Evolutionary conservation across 306 rosid genomes (phyloP).

Genomic region (Casuarina cunninghamiana): DNA sequence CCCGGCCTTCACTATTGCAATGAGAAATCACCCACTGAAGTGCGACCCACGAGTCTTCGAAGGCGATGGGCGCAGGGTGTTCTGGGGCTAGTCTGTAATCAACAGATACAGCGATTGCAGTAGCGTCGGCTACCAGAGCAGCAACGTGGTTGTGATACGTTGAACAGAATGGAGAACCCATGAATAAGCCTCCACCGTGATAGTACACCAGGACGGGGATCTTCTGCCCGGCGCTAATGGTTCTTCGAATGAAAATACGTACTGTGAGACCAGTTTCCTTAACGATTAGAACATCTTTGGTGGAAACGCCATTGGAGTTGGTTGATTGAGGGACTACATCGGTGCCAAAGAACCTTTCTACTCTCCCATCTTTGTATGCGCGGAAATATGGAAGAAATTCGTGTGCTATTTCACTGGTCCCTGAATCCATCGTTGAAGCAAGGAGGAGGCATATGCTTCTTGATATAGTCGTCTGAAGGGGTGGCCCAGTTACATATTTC

Average conservation of each 20-base stretch:
- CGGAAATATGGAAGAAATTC: slow-evolving; percentile 2
- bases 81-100: slow-evolving; percentile 9
- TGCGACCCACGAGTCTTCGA: slow-evolving; percentile 4
- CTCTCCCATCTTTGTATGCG: slow-evolving; percentile 8
- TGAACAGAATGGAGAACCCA: slow-evolving; percentile 8
- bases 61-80: neutral
- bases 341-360: neutral
- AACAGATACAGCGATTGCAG: neutral
- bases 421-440: neutral
- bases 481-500: too few relatives aligned
- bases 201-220: neutral
- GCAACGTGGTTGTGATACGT: slow-evolving; percentile 2
- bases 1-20: neutral
- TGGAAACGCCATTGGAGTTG: neutral
- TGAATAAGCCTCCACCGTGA: neutral
- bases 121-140: neutral
- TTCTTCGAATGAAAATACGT: neutral
- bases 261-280: neutral
- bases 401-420: neutral
- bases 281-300: slow-evolving; percentile 1
- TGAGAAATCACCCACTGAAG: slow-evolving; percentile 5
- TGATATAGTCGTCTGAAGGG: neutral
- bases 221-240: neutral
- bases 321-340: neutral
- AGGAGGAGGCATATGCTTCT: neutral